Base-by-base conservation (phyloP, 2,329 filamentous ascomycete species). In the Ilyonectria destructans region DNA sequence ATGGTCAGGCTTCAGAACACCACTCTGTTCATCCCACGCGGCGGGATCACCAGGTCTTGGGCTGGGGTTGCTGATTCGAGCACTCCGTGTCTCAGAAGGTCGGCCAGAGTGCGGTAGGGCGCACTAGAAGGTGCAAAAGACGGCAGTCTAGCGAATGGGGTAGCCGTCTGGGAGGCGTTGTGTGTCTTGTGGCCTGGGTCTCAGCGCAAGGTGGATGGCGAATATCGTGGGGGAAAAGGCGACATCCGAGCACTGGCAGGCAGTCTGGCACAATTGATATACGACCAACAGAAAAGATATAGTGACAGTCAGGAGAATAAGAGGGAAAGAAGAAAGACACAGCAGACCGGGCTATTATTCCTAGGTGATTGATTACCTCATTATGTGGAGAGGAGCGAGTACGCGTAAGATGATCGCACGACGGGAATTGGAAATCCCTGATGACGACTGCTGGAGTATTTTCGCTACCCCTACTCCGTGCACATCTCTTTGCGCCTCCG, bases 211-310 rank as follows among this genome's bases (percentile, higher is more conserved):
- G 59, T 35, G 46, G 73, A 75, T 77, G 74, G 74, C 74, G 74
- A 76, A 75, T 72, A 70, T 67, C 65, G 64, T 74, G 73, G 73
- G 68, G 69, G 58, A 48, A 55, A 76, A 77, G 73, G 58, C 73
- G 74, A 72, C 72, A 77, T 75, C 29, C 49, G 31, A 66, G 48
- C 40, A 49, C 26, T 43, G 37, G 37, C 21, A 62, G 37, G 48
- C 48, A 63, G 26, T 26, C 26, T 26, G 26, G 26, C 4, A 26
- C 26, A 26, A 26, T 6, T 26, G 26, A 26, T 26, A 26, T 26
- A 26, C 26, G 26, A 26, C 40, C 40, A 43, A 43, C 40, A 49
- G 19, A 29, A 26, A 37, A 19, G 10, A 6, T 9, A 49, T 5
- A 64, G 55, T 21, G 21, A 46, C 45, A 48, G 40, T 19, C 40